Evolutionary conservation across 768 basidiomycete species (phyloP), one percentile per base, ranked within the genome.

Genomic region (Lanmaoa rubissima): DNA sequence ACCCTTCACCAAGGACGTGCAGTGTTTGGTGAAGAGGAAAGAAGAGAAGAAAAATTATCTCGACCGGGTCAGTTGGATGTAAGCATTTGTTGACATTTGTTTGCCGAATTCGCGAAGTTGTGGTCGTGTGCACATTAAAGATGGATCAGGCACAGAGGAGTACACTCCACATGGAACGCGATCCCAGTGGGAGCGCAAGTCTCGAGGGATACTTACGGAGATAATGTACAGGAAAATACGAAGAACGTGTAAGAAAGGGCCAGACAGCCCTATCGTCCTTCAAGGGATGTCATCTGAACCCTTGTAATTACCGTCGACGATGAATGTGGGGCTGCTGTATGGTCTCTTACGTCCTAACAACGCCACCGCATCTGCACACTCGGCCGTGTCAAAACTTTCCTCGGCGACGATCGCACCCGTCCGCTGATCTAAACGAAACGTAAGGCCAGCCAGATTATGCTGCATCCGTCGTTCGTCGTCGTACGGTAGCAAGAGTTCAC

Each of bases 371-470:
- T 70, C 67, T 10, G 47, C 1, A 21, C 8, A 5, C 7, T 60
- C 59, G 1, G 19, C 42, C 17, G 28, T n/a, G 0, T 45, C 51
- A 17, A 53, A 38, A 41, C 75, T 72, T 51, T 83, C 82, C 49
- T 84, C 81, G 0, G 82, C 84, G 12, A 87, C 65, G 45, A 88
- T 82, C 5, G 83, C 85, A 35, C 86, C 86, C 1, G 85, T 86
- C 35, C 79, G 72, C 53, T 65, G 70, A 65, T 88, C 86, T 44
- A 87, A 60, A 40, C 77, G 65, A 72, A 87, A 88, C 16, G 69
- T 69, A 48, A 87, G 61, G 1, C 79, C 80, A 14, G 71, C 68
- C 34, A 88, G 69, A 58, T 82, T 85, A 57, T 72, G 65, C 44
- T 75, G 73, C 34, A 88, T 71, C 5, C 72, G 71, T 28, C 54